A percentile compares a stretch with the other conserved stretches of the same genome.
These are phyloP conservation scores for Barbatosphaeria neglecta DNA, from an alignment of 495 filamentous ascomycete species.

Conservation along the genomic window DNA sequence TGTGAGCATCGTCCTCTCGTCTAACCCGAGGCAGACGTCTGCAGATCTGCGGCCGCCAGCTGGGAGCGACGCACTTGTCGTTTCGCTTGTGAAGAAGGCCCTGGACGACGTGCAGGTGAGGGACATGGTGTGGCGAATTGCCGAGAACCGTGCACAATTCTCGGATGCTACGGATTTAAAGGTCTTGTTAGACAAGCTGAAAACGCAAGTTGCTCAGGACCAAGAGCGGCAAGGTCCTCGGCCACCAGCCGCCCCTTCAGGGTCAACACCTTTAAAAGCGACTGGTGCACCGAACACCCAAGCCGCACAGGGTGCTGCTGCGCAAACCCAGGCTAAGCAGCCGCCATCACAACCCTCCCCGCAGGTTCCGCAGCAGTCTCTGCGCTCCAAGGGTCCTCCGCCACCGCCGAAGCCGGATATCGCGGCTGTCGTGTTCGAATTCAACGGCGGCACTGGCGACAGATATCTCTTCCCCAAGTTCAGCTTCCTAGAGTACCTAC, in stretches of 20 bases:
- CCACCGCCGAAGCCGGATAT: constrained; percentile 47
- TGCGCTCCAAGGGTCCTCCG: constrained; percentile 43
- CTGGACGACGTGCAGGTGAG: constrained; percentile 26
- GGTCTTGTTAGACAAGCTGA: constrained; percentile 22
- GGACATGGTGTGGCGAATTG: constrained; percentile 28
- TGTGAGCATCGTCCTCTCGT: constrained; percentile 31
- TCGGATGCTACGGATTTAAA: constrained; percentile 34
- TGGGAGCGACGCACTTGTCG: constrained; percentile 29
- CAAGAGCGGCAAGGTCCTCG: constrained; percentile 11
- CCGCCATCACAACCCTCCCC: constrained; percentile 12
- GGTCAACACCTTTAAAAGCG: constrained; percentile 2
- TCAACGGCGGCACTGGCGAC: constrained; percentile 68
- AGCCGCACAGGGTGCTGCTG: constrained; percentile 12
- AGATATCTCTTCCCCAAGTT: constrained; percentile 83
- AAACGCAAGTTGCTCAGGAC: constrained; percentile 15
- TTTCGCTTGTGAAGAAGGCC: constrained; percentile 29
- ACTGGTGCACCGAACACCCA: constrained; percentile 14
- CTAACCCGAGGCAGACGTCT: constrained; percentile 33
- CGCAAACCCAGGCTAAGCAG: background rate
- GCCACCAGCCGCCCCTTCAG: constrained; percentile 5
- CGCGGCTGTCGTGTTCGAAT: constrained; percentile 73
- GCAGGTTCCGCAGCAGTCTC: constrained; percentile 24
- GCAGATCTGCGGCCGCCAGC: constrained; percentile 25
- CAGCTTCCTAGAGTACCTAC: constrained; percentile 64
- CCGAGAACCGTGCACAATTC: constrained; percentile 26